Conservation (phyloP, 371 early-diverging fungal species). For the Circinella umbellata region DNA sequence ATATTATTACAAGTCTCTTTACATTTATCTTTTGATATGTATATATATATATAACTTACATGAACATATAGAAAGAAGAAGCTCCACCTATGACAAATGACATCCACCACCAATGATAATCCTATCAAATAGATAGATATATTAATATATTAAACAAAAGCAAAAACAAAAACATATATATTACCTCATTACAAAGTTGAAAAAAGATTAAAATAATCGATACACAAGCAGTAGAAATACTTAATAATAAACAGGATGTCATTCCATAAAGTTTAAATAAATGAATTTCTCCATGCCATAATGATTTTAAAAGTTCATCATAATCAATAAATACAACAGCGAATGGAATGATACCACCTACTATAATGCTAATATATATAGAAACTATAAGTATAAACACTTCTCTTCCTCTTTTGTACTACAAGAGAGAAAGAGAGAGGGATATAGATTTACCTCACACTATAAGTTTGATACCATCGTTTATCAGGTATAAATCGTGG, state of each 20-base stretch:
- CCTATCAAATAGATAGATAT: slow-evolving; percentile 14
- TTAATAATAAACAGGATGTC: slow-evolving; percentile 19
- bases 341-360: slow-evolving; percentile 50
- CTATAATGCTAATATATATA: slow-evolving; percentile 21
- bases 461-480: slow-evolving; percentile 43
- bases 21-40: too few species aligned
- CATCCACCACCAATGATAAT: slow-evolving; percentile 60
- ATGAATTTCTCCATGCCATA: slow-evolving; percentile 36
- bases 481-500: slow-evolving; percentile 48
- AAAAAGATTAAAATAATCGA: slow-evolving; percentile 43
- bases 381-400: too few species aligned
- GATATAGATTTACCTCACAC: slow-evolving; percentile 44
- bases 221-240: slow-evolving; percentile 30
- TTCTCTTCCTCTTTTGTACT: background rate
- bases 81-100: slow-evolving; percentile 42
- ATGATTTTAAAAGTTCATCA: slow-evolving; percentile 39
- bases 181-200: slow-evolving; percentile 49
- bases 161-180: too few species aligned
- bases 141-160: background rate
- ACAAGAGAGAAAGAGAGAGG: too few species aligned
- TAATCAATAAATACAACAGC: slow-evolving; percentile 46
- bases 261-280: slow-evolving; percentile 25
- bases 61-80: slow-evolving; percentile 38
- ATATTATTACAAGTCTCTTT: too few species aligned
- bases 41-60: slow-evolving; percentile 15